phyloP scores from a whole-genome alignment of 2,329 filamentous ascomycete genomes.

The Pseudocercospora ulei region DNA sequence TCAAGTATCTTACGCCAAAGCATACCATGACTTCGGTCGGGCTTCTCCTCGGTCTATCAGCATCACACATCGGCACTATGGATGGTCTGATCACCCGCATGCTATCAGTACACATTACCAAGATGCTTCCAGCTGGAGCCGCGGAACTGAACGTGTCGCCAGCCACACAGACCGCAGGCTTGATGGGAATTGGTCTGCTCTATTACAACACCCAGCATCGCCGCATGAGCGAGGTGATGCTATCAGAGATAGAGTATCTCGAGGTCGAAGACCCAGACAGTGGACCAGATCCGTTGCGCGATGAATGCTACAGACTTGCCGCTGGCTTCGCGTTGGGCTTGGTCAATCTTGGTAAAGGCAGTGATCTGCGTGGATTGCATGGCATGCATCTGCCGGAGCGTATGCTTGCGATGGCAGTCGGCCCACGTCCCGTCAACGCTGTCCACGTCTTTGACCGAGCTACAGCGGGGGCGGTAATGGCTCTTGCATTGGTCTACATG shows the following conservation, averaged over 20 bases:
- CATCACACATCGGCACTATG: conserved; percentile 93
- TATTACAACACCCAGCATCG: conserved; percentile 95
- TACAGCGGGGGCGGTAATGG: conserved; percentile 84
- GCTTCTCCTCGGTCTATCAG: conserved; percentile 80
- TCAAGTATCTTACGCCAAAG: conserved; percentile 98
- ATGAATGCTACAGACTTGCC: conserved; percentile 91
- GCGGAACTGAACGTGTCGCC: conserved; percentile 90
- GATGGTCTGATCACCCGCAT: conserved; percentile 88
- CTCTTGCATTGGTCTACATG: conserved; percentile 88
- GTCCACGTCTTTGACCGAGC: conserved; percentile 90
- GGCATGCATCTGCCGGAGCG: conserved; percentile 91
- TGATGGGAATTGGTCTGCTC: conserved; percentile 91
- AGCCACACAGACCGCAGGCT: conserved; percentile 85
- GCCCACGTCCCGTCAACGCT: conserved; percentile 80
- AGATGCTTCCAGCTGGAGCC: conserved; percentile 83
- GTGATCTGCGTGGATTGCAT: conserved; percentile 74
- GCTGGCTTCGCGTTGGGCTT: conserved; percentile 88
- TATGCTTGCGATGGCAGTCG: conserved; percentile 72
- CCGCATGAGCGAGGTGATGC: conserved; percentile 97
- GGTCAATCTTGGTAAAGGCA: conserved; percentile 88
- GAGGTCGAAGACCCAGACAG: conserved; percentile 62
- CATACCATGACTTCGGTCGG: conserved; percentile 99
- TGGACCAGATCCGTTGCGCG: conserved; percentile 67
- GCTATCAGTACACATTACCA: conserved; percentile 87
- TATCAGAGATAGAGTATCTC: conserved; percentile 87